phyloP scores from a whole-genome alignment of 2,329 filamentous ascomycete species.

The Xylaria hypoxylon region DNA sequence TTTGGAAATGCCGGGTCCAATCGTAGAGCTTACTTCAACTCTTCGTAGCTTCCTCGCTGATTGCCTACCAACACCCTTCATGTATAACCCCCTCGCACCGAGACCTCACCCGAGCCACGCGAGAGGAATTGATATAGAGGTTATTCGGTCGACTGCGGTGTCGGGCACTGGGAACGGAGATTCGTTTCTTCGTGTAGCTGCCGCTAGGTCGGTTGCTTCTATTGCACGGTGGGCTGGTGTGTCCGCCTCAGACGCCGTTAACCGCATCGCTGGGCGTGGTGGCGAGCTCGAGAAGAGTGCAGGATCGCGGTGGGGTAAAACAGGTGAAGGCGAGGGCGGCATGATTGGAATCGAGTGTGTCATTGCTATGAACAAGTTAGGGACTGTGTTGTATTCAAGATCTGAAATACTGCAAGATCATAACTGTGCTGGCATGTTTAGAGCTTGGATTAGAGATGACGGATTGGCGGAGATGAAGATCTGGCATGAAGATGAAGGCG shows the following conservation, averaged over 20 bases:
- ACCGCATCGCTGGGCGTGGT: constrained; percentile 73
- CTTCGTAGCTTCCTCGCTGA: constrained; percentile 66
- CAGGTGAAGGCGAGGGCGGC: constrained; percentile 84
- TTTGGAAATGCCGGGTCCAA: constrained; percentile 47
- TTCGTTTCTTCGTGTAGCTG: constrained; percentile 80
- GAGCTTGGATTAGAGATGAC: constrained; percentile 77
- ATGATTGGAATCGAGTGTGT: constrained; percentile 83
- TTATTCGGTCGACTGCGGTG: constrained; percentile 65
- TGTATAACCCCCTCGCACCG: constrained; percentile 52
- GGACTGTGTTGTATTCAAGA: constrained; percentile 55
- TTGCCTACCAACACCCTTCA: constrained; percentile 66
- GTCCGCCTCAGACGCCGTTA: constrained; percentile 68
- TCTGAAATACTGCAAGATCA: constrained; percentile 77
- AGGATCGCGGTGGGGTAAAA: constrained; percentile 76
- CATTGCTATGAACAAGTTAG: constrained; percentile 58
- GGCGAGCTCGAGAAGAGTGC: constrained; percentile 82
- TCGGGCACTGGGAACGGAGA: constrained; percentile 91
- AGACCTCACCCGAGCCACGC: neutral
- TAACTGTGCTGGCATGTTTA: constrained; percentile 90
- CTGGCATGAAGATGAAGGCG: constrained; percentile 59
- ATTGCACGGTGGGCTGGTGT: constrained; percentile 73
- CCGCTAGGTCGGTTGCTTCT: constrained; percentile 77
- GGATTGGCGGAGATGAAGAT: constrained; percentile 69
- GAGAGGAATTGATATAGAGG: constrained; percentile 39
- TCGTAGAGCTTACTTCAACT: constrained; percentile 56